Percentiles rank a stretch among this genome's conserved stretches.
phyloP scores from a whole-genome alignment of 768 basidiomycete genomes.

The Paxillus rubicundulus region DNA sequence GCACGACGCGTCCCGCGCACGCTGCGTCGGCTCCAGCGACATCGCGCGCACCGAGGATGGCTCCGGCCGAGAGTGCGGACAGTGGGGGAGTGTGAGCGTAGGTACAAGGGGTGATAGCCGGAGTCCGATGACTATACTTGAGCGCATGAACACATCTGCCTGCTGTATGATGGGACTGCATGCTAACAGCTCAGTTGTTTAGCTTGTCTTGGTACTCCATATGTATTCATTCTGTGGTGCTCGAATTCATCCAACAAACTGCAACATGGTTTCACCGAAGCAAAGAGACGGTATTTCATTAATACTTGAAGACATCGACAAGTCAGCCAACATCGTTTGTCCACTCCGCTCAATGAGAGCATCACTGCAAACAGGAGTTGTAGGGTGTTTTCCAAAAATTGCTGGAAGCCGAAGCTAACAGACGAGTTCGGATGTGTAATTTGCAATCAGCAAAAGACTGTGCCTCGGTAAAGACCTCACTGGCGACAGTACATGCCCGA shows the following conservation, averaged over 20 bases:
- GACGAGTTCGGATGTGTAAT: conserved; percentile 96
- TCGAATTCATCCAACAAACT: no score
- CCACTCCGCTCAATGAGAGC: no score
- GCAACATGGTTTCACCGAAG: no score
- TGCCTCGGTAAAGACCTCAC: conserved; percentile 95
- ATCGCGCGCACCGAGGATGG: background rate
- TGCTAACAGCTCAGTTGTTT: no score
- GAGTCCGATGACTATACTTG: background rate
- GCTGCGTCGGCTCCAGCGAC: conserved; percentile 7
- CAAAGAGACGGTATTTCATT: no score
- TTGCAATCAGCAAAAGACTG: conserved; percentile 96
- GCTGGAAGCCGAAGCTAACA: conserved; percentile 83
- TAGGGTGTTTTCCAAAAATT: conserved; percentile 73
- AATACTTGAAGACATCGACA: no score
- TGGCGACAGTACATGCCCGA: conserved; percentile 94
- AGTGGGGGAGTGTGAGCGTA: background rate
- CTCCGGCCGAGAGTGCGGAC: background rate
- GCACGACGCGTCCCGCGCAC: conserved; percentile 6
- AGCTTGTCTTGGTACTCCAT: no score
- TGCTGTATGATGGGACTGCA: no score
- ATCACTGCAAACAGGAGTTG: no score
- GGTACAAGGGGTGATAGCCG: background rate
- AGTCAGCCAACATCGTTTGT: no score
- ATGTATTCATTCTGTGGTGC: no score
- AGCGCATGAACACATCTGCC: conserved; percentile 3